These are phyloP conservation scores for Fusarium longipes DNA, from an alignment of 2,329 filamentous ascomycete species.

Conservation along the genomic window DNA sequence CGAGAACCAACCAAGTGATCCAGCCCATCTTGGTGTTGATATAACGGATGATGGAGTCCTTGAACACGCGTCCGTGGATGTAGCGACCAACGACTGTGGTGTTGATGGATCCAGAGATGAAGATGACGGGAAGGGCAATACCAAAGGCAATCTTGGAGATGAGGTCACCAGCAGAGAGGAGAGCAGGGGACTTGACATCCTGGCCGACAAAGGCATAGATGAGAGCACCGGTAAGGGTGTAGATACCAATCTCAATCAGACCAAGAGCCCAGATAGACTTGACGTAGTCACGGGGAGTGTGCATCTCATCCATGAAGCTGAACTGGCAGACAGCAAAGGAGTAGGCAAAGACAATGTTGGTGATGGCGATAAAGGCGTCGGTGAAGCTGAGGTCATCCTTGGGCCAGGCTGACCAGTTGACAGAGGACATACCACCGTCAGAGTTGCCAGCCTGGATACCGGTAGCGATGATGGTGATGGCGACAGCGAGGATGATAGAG, in stretches of 20 bases:
- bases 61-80: constrained; percentile 59
- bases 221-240: constrained; percentile 73
- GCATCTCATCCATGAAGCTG: constrained; percentile 66
- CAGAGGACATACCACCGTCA: constrained; percentile 48
- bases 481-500: constrained; percentile 72
- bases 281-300: constrained; percentile 58
- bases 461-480: constrained; percentile 74
- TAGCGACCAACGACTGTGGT: constrained; percentile 60
- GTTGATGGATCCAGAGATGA: constrained; percentile 80
- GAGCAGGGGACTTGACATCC: constrained; percentile 72
- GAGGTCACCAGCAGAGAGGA: constrained; percentile 69
- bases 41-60: constrained; percentile 57
- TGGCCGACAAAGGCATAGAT: constrained; percentile 77
- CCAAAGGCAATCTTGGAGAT: constrained; percentile 77
- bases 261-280: constrained; percentile 72
- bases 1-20: constrained; percentile 69
- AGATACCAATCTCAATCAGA: constrained; percentile 70
- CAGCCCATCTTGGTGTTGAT: constrained; percentile 62
- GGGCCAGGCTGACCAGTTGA: constrained; percentile 60
- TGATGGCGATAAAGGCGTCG: constrained; percentile 69
- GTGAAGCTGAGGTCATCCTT: constrained; percentile 60
- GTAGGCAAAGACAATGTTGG: constrained; percentile 79
- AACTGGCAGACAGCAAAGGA: constrained; percentile 65
- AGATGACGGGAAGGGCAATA: constrained; percentile 76
- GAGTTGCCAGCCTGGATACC: constrained; percentile 57